Evolutionary conservation across 139 green algal genomes (phyloP).

Genomic region (Micractinium sp.): DNA sequence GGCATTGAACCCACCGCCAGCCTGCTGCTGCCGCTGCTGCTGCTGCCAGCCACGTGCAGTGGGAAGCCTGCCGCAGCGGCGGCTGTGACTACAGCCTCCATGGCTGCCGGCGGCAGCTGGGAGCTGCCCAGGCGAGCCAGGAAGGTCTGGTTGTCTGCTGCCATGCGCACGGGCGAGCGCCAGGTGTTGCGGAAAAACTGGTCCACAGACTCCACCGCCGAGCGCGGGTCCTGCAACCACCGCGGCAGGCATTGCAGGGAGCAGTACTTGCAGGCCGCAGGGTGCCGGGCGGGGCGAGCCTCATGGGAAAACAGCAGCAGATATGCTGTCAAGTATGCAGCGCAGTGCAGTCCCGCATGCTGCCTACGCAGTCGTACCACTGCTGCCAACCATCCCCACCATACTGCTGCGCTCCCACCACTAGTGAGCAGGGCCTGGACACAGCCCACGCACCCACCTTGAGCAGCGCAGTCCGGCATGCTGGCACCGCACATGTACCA

Average conservation of each 20-base stretch:
- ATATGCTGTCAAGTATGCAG: no score
- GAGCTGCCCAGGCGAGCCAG: slow-evolving; percentile 30
- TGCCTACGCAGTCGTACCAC: no score
- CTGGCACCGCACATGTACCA: no score
- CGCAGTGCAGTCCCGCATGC: no score
- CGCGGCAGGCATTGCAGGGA: background rate
- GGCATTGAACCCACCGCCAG: background rate
- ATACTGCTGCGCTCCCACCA: no score
- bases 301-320: no score
- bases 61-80: slow-evolving; percentile 12
- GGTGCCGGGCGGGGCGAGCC: no score
- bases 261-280: background rate
- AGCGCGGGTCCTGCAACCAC: slow-evolving; percentile 25
- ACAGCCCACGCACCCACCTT: slow-evolving; percentile 25
- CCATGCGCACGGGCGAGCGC: slow-evolving; percentile 37
- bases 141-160: slow-evolving; percentile 45
- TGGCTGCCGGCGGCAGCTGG: slow-evolving; percentile 25
- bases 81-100: slow-evolving; percentile 6
- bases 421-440: no score
- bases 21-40: background rate
- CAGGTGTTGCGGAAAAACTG: slow-evolving; percentile 52
- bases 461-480: no score
- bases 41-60: background rate
- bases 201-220: slow-evolving; percentile 39
- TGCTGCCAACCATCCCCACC: no score